phyloP scores from a whole-genome alignment of 768 basidiomycete species.

The Tricholoma hemisulphureum region DNA sequence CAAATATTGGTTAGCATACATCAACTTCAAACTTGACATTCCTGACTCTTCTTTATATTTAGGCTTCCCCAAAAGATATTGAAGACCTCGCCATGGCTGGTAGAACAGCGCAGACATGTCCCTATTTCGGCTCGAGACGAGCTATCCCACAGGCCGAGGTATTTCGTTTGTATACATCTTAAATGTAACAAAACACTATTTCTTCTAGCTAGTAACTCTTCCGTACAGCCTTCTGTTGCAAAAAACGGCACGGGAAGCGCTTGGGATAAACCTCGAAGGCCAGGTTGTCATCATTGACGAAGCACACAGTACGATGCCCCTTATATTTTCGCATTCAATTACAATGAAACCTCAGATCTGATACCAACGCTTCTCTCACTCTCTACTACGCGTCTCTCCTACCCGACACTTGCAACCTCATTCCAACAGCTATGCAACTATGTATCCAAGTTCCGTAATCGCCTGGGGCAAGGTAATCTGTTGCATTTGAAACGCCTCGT shows the following conservation, averaged over 20 bases:
- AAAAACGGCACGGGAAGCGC: slow-evolving; percentile 76
- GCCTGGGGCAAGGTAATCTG: slow-evolving; percentile 69
- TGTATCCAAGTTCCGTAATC: slow-evolving; percentile 71
- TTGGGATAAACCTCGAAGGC: slow-evolving; percentile 80
- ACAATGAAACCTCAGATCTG: slow-evolving; percentile 52
- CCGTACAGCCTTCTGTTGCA: slow-evolving; percentile 93
- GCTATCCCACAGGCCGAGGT: slow-evolving; percentile 93
- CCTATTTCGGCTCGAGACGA: slow-evolving; percentile 88
- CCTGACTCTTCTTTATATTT: neutral
- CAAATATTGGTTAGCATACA: slow-evolving; percentile 68
- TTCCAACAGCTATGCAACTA: slow-evolving; percentile 77
- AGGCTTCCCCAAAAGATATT: slow-evolving; percentile 92
- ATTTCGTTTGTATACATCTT: neutral
- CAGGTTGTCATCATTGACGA: slow-evolving; percentile 94
- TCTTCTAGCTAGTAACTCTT: slow-evolving; percentile 73
- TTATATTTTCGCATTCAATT: neutral
- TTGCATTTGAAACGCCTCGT: slow-evolving; percentile 81
- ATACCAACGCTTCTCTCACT: slow-evolving; percentile 88
- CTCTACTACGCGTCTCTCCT: slow-evolving; percentile 68
- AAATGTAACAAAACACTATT: neutral
- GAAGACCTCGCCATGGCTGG: slow-evolving; percentile 85
- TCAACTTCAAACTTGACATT: neutral
- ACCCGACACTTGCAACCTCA: slow-evolving; percentile 55
- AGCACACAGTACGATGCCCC: slow-evolving; percentile 75
- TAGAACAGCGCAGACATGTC: slow-evolving; percentile 67